A percentile compares a stretch with the other conserved stretches of the same genome.
These are phyloP conservation scores for Suillus occidentalis DNA, from an alignment of 768 basidiomycete species.

Conservation along the genomic window DNA sequence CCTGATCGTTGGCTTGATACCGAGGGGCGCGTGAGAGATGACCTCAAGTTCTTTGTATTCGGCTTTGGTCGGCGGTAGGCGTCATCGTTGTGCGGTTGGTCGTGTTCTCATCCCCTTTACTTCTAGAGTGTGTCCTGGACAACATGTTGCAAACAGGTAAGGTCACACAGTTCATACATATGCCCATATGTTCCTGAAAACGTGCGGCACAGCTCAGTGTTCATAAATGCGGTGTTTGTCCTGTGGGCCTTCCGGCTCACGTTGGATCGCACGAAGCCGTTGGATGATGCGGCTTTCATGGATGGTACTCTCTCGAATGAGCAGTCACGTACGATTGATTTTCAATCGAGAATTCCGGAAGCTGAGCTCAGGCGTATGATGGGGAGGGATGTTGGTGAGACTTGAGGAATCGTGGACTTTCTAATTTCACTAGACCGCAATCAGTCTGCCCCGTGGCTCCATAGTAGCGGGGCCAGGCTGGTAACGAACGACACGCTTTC, in stretches of 20 bases:
- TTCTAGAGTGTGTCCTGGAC: slow-evolving; percentile 27
- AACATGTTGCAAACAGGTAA: slow-evolving; percentile 6
- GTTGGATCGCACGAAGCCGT: slow-evolving; percentile 44
- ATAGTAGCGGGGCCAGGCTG: neutral
- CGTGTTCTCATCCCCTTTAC: neutral
- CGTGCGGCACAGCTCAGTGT: neutral
- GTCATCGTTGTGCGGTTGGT: neutral
- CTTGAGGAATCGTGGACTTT: neutral
- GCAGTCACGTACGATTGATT: slow-evolving; percentile 54
- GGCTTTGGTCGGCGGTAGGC: slow-evolving; percentile 46
- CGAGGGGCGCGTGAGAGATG: slow-evolving; percentile 45
- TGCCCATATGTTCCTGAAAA: neutral
- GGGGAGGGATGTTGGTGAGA: neutral
- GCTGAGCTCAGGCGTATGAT: slow-evolving; percentile 1
- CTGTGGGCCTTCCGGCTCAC: slow-evolving; percentile 14
- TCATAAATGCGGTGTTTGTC: neutral
- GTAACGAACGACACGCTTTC: neutral
- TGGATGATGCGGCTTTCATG: slow-evolving; percentile 58
- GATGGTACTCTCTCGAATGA: neutral
- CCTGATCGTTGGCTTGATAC: slow-evolving; percentile 53
- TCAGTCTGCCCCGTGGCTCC: neutral
- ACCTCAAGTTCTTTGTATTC: slow-evolving; percentile 51
- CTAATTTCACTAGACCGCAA: neutral
- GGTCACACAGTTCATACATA: neutral
- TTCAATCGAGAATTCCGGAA: slow-evolving; percentile 42